Conservation (phyloP, 306 rosid genomes). For the Cyclanthera cordifolia region DNA sequence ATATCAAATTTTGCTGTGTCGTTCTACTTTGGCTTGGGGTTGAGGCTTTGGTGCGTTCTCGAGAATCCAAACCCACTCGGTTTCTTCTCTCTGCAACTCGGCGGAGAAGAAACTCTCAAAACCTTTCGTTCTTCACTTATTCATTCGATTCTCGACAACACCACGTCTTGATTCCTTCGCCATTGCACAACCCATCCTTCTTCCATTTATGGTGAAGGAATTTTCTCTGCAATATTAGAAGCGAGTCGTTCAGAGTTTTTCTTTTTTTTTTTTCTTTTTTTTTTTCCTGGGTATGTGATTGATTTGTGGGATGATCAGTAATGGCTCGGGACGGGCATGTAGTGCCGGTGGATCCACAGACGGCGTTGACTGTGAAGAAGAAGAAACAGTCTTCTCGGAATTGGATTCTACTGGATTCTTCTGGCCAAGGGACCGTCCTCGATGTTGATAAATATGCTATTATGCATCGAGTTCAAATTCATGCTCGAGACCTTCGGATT, state of each 20-base stretch:
- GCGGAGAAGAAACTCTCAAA: slow-evolving; percentile 9
- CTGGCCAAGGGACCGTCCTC: slow-evolving; percentile 51
- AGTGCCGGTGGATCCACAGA: slow-evolving; percentile 60
- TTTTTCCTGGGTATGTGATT: slow-evolving; percentile 14
- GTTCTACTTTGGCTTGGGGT: too few species aligned
- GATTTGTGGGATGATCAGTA: slow-evolving; percentile 29
- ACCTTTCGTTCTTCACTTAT: neutral
- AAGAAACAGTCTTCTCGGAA: slow-evolving; percentile 61
- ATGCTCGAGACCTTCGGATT: slow-evolving; percentile 90
- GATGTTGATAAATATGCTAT: slow-evolving; percentile 81
- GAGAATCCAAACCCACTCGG: neutral
- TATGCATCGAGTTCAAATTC: slow-evolving; percentile 80
- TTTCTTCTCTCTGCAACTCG: slow-evolving; percentile 8
- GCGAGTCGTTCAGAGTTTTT: too few species aligned
- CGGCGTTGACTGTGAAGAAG: slow-evolving; percentile 45
- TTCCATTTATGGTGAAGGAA: neutral
- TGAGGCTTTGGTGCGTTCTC: too few species aligned
- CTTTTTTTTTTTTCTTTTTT: too few species aligned
- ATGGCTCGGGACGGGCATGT: slow-evolving; percentile 71
- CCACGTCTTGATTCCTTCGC: neutral
- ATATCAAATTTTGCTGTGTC: too few species aligned
- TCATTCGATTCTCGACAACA: neutral
- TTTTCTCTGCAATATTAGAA: neutral
- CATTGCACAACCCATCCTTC: neutral
- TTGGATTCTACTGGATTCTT: slow-evolving; percentile 56